phyloP scores from a whole-genome alignment of 2,329 filamentous ascomycete species.

The Aspergillus proliferans region DNA sequence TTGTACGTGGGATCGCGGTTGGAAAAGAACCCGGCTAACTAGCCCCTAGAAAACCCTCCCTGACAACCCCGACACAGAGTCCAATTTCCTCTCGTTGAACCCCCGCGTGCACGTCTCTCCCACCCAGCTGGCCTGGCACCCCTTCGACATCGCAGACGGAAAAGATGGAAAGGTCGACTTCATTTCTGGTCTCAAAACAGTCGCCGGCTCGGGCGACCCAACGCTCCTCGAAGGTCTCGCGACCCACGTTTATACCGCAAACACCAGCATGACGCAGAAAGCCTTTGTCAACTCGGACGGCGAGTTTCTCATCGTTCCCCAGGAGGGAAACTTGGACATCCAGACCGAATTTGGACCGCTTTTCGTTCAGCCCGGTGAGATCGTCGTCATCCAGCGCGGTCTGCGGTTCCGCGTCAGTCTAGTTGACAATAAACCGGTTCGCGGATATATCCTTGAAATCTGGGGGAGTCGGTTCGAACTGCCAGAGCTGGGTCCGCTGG shows the following conservation, averaged over 20 bases:
- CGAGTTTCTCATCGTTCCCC: conserved; percentile 59
- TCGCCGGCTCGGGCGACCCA: conserved; percentile 53
- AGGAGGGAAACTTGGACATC: conserved; percentile 60
- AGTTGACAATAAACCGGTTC: conserved; percentile 50
- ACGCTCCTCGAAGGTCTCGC: conserved; percentile 52
- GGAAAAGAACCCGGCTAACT: conserved; percentile 2
- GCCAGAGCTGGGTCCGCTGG: conserved; percentile 61
- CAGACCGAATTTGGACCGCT: conserved; percentile 62
- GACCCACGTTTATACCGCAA: conserved; percentile 51
- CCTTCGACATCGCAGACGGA: conserved; percentile 45
- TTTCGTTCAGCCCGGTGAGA: conserved; percentile 61
- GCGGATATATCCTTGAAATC: conserved; percentile 63
- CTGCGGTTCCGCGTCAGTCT: conserved; percentile 57
- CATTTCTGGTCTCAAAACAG: conserved; percentile 48
- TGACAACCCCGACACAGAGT: conserved; percentile 28
- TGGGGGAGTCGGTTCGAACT: conserved; percentile 60
- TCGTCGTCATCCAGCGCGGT: conserved; percentile 61
- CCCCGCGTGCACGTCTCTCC: conserved; percentile 51
- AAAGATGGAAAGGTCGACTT: conserved; percentile 47
- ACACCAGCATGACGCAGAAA: conserved; percentile 50
- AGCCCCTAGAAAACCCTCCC: conserved; percentile 41
- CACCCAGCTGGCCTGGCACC: conserved; percentile 54
- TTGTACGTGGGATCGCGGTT: conserved; percentile 24
- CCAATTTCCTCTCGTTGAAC: conserved; percentile 36
- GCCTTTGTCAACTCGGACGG: conserved; percentile 60